These are phyloP conservation scores for Xerocomus nothofagi DNA, from an alignment of 1,284 basidiomycete species.

Conservation along the genomic window DNA sequence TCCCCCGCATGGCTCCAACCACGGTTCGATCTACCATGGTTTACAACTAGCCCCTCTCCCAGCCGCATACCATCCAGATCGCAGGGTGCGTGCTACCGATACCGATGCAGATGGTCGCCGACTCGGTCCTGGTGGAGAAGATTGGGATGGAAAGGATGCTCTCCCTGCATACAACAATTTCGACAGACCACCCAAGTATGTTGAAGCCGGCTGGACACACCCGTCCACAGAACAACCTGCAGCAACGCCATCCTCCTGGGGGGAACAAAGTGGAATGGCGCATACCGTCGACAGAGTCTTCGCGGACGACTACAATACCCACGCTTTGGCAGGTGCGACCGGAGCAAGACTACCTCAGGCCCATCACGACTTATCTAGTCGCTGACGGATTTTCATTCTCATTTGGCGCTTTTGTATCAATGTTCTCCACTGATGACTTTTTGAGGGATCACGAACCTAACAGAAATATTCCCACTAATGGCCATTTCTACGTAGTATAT, in stretches of 20 bases:
- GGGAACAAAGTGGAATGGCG: slow-evolving; percentile 5
- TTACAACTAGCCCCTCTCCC: slow-evolving; percentile 20
- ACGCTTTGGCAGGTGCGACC: background rate
- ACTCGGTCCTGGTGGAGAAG: slow-evolving; percentile 23
- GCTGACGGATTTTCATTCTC: slow-evolving; percentile 6
- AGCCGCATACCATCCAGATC: slow-evolving; percentile 17
- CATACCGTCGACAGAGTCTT: background rate
- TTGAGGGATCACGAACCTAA: background rate
- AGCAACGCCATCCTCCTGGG: background rate
- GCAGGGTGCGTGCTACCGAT: slow-evolving; percentile 35
- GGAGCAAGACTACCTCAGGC: background rate
- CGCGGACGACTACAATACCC: background rate
- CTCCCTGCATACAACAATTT: slow-evolving; percentile 46
- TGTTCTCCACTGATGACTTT: background rate
- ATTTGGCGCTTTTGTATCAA: background rate
- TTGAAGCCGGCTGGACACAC: slow-evolving; percentile 22
- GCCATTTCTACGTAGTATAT: background rate
- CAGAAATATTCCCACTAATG: background rate
- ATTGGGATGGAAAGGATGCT: slow-evolving; percentile 40
- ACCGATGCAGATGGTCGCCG: slow-evolving; percentile 42
- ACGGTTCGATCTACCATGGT: slow-evolving; percentile 14
- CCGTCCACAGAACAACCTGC: background rate
- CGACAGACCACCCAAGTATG: slow-evolving; percentile 48
- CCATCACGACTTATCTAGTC: background rate
- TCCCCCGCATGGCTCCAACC: background rate